Percentiles rank a stretch among this genome's conserved stretches.
Conservation (phyloP, 2,329 filamentous ascomycete genomes). For the Fonsecaea multimorphosa region DNA sequence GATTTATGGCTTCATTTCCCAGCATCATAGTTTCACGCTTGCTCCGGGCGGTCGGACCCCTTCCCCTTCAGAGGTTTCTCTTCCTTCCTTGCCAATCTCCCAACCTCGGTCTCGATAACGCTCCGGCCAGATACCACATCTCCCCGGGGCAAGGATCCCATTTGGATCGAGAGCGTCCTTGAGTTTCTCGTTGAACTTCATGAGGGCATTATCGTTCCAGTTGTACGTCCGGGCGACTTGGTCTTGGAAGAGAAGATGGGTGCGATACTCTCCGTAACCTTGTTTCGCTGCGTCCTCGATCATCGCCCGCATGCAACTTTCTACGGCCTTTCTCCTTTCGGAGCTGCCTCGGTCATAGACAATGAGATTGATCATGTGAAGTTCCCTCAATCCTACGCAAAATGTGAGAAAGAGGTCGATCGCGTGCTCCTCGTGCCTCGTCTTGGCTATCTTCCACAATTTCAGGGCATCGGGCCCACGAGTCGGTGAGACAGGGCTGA, state of each 20-base stretch:
- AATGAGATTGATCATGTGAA: slow-evolving; percentile 46
- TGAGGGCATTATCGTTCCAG: slow-evolving; percentile 51
- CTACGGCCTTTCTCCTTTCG: slow-evolving; percentile 39
- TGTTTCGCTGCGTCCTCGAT: slow-evolving; percentile 48
- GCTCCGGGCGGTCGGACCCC: not conserved
- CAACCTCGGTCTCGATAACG: slow-evolving; percentile 28
- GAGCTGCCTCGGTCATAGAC: slow-evolving; percentile 43
- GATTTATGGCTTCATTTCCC: not conserved
- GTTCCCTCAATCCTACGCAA: slow-evolving; percentile 41
- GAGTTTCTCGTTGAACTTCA: slow-evolving; percentile 53
- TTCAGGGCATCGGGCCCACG: slow-evolving; percentile 42
- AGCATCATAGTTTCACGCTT: slow-evolving; percentile 2
- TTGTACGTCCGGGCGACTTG: slow-evolving; percentile 54
- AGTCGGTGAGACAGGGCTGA: slow-evolving; percentile 47
- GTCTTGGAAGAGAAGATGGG: slow-evolving; percentile 54
- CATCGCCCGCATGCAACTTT: slow-evolving; percentile 42
- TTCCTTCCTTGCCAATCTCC: slow-evolving; percentile 28
- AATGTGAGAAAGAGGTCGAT: slow-evolving; percentile 38
- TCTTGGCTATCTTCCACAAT: slow-evolving; percentile 41
- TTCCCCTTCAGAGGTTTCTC: slow-evolving; percentile 15
- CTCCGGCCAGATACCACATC: slow-evolving; percentile 52
- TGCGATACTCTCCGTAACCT: slow-evolving; percentile 56
- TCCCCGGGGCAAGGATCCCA: slow-evolving; percentile 56
- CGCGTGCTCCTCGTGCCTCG: slow-evolving; percentile 35
- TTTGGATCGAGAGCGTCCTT: slow-evolving; percentile 58